phyloP scores from a whole-genome alignment of 1,284 basidiomycete genomes.

The Boletus mariae region DNA sequence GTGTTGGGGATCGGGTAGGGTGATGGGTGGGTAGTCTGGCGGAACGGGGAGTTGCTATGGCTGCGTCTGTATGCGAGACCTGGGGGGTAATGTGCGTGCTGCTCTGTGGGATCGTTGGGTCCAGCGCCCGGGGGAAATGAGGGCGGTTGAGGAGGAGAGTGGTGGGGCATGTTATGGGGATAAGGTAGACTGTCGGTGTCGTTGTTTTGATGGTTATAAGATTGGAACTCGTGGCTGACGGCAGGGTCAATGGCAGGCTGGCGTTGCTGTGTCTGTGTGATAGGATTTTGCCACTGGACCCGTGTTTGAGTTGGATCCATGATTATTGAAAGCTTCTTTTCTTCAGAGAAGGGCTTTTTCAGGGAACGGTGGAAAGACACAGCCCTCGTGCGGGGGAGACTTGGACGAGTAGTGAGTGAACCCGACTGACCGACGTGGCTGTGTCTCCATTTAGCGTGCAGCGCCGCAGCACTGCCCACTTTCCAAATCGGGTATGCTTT shows the following conservation, averaged over 20 bases:
- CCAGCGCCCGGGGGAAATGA: slow-evolving; percentile 34
- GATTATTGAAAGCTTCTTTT: slow-evolving; percentile 30
- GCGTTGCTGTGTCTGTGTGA: slow-evolving; percentile 33
- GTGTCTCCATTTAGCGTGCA: slow-evolving; percentile 34
- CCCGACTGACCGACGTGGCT: slow-evolving; percentile 29
- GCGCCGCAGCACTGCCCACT: slow-evolving; percentile 33
- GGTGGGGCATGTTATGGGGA: slow-evolving; percentile 29
- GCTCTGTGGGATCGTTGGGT: slow-evolving; percentile 33
- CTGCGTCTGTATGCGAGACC: slow-evolving; percentile 34
- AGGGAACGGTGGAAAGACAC: slow-evolving; percentile 13
- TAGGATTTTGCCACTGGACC: slow-evolving; percentile 34
- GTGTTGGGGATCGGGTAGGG: slow-evolving; percentile 38
- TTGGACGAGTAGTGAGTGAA: slow-evolving; percentile 3
- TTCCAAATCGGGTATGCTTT: slow-evolving; percentile 12
- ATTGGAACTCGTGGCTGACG: slow-evolving; percentile 32
- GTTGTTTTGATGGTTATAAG: slow-evolving; percentile 29
- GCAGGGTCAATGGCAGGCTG: slow-evolving; percentile 34
- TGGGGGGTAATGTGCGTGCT: slow-evolving; percentile 31
- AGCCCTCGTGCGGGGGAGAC: slow-evolving; percentile 5
- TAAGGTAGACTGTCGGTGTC: slow-evolving; percentile 25
- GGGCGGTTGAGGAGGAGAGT: slow-evolving; percentile 24
- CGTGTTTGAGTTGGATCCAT: slow-evolving; percentile 34
- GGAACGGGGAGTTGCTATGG: slow-evolving; percentile 36
- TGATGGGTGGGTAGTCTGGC: slow-evolving; percentile 34
- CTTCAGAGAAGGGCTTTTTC: slow-evolving; percentile 28